Evolutionary conservation across 208 protist species (phyloP).

Genomic region (Wallacemonas sp.): DNA sequence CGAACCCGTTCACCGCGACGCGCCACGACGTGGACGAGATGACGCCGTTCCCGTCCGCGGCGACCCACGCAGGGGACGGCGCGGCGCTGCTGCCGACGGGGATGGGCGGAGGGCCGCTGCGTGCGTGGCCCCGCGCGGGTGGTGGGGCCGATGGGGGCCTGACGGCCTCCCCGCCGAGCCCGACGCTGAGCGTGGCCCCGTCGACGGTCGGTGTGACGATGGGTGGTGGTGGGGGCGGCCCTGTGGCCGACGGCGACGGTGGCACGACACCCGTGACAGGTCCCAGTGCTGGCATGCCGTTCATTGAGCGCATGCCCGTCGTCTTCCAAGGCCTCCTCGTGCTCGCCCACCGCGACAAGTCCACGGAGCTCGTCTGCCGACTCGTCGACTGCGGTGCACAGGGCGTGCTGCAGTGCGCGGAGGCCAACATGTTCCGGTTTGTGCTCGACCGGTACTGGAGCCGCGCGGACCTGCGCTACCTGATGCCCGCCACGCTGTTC

Average conservation of each 20-base stretch:
- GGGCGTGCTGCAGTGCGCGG: slow-evolving; percentile 75
- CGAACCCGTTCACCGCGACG: slow-evolving; percentile 19
- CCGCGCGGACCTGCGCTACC: slow-evolving; percentile 64
- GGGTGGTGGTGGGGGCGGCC: background rate
- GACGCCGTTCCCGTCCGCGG: background rate
- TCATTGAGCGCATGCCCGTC: slow-evolving; percentile 74
- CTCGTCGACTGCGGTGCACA: slow-evolving; percentile 75
- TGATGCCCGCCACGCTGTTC: slow-evolving; percentile 84
- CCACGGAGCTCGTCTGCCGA: slow-evolving; percentile 77
- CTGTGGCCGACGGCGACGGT: background rate
- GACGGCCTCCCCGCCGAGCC: too few species aligned
- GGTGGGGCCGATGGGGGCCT: too few species aligned
- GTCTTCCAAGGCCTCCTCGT: slow-evolving; percentile 81
- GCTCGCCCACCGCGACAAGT: slow-evolving; percentile 70
- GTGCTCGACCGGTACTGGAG: slow-evolving; percentile 79
- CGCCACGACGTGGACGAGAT: background rate
- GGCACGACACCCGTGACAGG: background rate
- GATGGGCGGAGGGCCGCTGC: too few species aligned
- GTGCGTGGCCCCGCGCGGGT: too few species aligned
- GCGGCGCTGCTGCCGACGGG: too few species aligned
- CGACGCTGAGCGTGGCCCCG: too few species aligned
- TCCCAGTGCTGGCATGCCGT: slow-evolving; percentile 20
- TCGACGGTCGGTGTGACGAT: too few species aligned
- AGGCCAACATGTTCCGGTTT: slow-evolving; percentile 79
- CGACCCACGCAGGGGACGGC: too few species aligned